phyloP scores from a whole-genome alignment of 345 rosid genomes.

The Syzygium oleosum region DNA sequence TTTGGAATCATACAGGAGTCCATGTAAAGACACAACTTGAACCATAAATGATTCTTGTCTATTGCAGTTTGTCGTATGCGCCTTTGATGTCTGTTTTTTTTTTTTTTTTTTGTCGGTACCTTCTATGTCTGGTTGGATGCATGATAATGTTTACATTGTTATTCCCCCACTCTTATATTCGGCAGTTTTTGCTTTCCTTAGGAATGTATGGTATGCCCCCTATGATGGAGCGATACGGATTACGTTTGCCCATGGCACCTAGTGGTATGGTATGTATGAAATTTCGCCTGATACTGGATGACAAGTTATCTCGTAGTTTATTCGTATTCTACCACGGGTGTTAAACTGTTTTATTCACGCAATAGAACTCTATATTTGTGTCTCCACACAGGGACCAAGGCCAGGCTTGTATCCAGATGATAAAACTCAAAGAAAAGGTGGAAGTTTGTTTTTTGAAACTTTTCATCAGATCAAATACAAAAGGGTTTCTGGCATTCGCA shows the following conservation, averaged over 20 bases:
- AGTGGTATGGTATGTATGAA: slow-evolving; percentile 61
- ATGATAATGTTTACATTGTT: background rate
- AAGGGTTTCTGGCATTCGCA: background rate
- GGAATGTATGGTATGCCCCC: slow-evolving; percentile 89
- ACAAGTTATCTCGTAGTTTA: background rate
- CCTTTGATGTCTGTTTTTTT: background rate
- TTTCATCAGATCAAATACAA: background rate
- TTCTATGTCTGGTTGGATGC: background rate
- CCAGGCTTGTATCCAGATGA: slow-evolving; percentile 81
- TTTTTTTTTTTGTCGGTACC: background rate
- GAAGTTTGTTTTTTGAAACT: slow-evolving; percentile 16
- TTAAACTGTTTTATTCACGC: background rate
- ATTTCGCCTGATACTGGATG: slow-evolving; percentile 1
- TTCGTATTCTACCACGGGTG: background rate
- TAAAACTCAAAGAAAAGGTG: slow-evolving; percentile 57
- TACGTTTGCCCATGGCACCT: slow-evolving; percentile 80
- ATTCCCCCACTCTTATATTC: background rate
- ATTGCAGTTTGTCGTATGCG: background rate
- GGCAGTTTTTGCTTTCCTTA: background rate
- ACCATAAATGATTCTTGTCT: background rate
- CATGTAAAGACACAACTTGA: background rate
- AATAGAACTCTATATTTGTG: background rate
- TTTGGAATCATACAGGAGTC: background rate
- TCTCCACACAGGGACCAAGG: slow-evolving; percentile 64
- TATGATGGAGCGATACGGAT: slow-evolving; percentile 81